These are phyloP conservation scores for Emericellopsis cladophorae DNA, from an alignment of 2,329 filamentous ascomycete species.

Conservation along the genomic window DNA sequence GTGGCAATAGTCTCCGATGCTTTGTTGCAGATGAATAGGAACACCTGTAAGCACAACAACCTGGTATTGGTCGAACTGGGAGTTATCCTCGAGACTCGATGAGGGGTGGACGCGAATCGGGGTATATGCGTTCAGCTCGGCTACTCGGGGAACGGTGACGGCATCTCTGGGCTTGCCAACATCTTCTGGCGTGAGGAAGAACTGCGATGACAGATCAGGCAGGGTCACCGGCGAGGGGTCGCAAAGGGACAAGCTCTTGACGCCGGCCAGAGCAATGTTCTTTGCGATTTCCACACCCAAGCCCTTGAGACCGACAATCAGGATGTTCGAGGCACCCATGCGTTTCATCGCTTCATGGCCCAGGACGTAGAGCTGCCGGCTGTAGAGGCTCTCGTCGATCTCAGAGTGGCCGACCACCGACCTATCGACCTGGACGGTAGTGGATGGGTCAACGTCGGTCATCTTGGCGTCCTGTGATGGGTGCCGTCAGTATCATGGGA, in stretches of 20 bases:
- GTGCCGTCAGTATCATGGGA: slow-evolving; percentile 1
- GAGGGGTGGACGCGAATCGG: slow-evolving; percentile 69
- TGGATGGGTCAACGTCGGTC: slow-evolving; percentile 48
- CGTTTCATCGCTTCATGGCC: slow-evolving; percentile 90
- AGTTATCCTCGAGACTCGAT: slow-evolving; percentile 58
- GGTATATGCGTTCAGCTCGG: slow-evolving; percentile 93
- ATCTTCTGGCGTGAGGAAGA: slow-evolving; percentile 82
- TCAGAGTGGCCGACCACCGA: slow-evolving; percentile 41
- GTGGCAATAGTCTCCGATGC: slow-evolving; percentile 88
- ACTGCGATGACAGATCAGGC: slow-evolving; percentile 88
- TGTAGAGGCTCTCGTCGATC: slow-evolving; percentile 64
- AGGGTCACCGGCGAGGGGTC: slow-evolving; percentile 77
- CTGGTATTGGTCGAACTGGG: slow-evolving; percentile 81
- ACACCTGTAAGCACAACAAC: slow-evolving; percentile 84
- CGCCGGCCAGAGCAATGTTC: slow-evolving; percentile 93
- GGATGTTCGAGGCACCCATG: slow-evolving; percentile 91
- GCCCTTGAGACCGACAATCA: slow-evolving; percentile 83
- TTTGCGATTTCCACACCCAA: slow-evolving; percentile 97
- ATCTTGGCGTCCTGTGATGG: slow-evolving; percentile 34
- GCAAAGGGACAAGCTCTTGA: slow-evolving; percentile 91
- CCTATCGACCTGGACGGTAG: slow-evolving; percentile 53
- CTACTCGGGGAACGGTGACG: slow-evolving; percentile 77
- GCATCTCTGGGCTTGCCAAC: slow-evolving; percentile 84
- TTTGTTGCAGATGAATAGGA: slow-evolving; percentile 65
- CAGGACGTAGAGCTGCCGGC: slow-evolving; percentile 59